Conservation (phyloP, 257 asterid genomes). For the Osmanthus fragrans region DNA sequence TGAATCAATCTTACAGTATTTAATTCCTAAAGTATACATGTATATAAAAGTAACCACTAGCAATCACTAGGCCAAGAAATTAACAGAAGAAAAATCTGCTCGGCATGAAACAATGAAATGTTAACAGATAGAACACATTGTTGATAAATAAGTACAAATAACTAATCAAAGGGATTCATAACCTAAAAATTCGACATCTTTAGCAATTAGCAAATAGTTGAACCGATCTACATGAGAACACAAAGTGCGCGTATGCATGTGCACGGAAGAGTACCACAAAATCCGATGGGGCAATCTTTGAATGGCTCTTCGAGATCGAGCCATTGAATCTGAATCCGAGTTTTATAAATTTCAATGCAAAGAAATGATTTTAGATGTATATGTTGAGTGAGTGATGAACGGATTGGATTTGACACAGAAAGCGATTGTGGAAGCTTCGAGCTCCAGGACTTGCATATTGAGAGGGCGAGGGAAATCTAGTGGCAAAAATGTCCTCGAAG, state of each 20-base stretch:
- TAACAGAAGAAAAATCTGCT: neutral
- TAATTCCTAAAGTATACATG: neutral
- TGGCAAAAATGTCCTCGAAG: too few species aligned
- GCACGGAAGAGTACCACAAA: neutral
- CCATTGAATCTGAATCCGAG: neutral
- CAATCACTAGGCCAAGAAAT: neutral
- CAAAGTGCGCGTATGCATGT: neutral
- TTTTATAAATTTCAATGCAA: neutral
- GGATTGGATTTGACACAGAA: neutral
- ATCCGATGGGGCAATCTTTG: neutral
- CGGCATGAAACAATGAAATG: neutral
- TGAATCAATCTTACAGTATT: neutral
- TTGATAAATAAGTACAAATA: neutral
- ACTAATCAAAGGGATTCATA: too few species aligned
- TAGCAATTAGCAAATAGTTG: neutral
- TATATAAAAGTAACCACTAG: neutral
- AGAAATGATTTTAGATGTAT: neutral
- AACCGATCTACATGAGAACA: neutral
- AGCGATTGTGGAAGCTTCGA: neutral
- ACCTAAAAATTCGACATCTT: too few species aligned
- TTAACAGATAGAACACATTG: neutral
- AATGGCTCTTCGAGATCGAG: neutral
- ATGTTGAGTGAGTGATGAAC: neutral
- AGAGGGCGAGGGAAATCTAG: neutral
- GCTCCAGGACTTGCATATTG: neutral